Evolutionary conservation across 2,329 filamentous ascomycete species (phyloP).

Genomic region (Zasmidium citrigriseum): DNA sequence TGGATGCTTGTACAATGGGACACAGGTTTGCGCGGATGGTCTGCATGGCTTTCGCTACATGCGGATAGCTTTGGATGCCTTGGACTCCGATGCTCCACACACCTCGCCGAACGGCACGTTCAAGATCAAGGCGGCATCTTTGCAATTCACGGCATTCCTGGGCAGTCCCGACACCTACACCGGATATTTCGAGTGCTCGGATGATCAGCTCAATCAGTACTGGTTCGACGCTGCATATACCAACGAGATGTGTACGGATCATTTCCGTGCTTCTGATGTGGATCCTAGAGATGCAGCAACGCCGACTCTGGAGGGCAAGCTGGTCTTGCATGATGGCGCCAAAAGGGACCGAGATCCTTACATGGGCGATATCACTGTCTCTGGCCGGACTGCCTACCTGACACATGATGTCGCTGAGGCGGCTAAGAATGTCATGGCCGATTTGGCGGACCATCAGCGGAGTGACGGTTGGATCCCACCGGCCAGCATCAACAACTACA

Average conservation of each 20-base stretch:
- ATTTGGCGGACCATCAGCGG: not conserved
- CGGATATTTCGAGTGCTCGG: not conserved
- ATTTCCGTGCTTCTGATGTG: not conserved
- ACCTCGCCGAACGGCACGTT: not conserved
- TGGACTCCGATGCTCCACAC: not conserved
- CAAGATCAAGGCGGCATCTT: not conserved
- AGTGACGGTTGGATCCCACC: not conserved
- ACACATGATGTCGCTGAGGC: not conserved
- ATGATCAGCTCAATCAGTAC: not conserved
- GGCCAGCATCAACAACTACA: not conserved
- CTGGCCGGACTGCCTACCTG: not conserved
- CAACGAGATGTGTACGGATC: not conserved
- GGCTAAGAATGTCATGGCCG: not conserved
- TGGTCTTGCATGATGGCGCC: not conserved
- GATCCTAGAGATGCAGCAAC: not conserved
- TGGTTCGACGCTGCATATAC: constrained; percentile 1
- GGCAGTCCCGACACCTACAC: not conserved
- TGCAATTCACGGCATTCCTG: not conserved
- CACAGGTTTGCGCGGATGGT: not conserved
- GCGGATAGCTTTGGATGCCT: not conserved
- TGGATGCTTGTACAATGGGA: not conserved
- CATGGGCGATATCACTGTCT: not conserved
- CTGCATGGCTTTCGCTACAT: not conserved
- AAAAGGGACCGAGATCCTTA: not conserved
- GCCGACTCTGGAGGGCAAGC: not conserved